Evolutionary conservation across 371 early-diverging fungal species (phyloP).

Genomic region (Apophysomyces elegans): DNA sequence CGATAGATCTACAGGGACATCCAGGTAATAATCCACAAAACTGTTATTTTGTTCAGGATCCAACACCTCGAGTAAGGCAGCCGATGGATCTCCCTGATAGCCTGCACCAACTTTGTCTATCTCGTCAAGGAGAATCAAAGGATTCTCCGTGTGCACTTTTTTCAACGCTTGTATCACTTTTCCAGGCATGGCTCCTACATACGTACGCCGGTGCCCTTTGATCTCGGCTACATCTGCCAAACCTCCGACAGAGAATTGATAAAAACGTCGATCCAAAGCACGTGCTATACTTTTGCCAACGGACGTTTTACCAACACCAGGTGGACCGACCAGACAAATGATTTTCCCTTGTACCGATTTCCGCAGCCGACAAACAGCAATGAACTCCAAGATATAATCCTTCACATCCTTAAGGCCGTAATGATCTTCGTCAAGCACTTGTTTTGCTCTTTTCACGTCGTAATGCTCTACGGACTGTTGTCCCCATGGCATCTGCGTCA

Average conservation of each 20-base stretch:
- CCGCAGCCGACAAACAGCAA: constrained; percentile 91
- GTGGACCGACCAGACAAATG: constrained; percentile 93
- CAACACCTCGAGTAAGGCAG: constrained; percentile 76
- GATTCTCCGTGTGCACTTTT: constrained; percentile 94
- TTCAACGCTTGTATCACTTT: constrained; percentile 96
- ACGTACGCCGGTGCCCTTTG: constrained; percentile 96
- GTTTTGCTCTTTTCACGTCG: constrained; percentile 75
- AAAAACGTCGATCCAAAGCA: constrained; percentile 90
- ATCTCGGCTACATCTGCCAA: constrained; percentile 95
- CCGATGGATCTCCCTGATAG: constrained; percentile 25
- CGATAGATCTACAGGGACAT: constrained; percentile 73
- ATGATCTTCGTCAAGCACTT: constrained; percentile 93
- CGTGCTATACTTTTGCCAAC: constrained; percentile 95
- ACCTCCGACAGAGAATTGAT: constrained; percentile 94
- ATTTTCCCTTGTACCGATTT: constrained; percentile 96
- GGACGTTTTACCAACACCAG: constrained; percentile 96
- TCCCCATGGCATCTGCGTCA: constrained; percentile 96
- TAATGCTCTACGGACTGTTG: constrained; percentile 83
- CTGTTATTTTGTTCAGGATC: constrained; percentile 79
- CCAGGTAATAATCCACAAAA: constrained; percentile 75
- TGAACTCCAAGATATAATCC: constrained; percentile 94
- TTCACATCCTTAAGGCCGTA: constrained; percentile 97
- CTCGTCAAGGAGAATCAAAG: constrained; percentile 95
- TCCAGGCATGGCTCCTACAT: constrained; percentile 98
- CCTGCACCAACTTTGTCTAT: constrained; percentile 31